Evolutionary conservation across 176 grass and related monocot species (phyloP), one percentile per base, ranked within the genome.

Genomic region (Phyllostachys edulis): DNA sequence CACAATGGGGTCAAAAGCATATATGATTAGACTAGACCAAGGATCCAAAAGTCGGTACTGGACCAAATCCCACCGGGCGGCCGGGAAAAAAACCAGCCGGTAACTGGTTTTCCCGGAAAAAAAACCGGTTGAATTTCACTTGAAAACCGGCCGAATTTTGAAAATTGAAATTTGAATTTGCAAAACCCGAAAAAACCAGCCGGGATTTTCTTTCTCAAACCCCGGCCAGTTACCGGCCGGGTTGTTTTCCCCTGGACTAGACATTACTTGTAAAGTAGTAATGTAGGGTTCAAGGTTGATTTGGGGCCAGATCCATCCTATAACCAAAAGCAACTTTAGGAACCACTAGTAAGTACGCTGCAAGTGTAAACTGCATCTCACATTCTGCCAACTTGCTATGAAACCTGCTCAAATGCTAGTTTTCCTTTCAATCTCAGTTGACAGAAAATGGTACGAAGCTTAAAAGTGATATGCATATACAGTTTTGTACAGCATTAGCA

Each of bases 311-410:
- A 68, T 44, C 41, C 34, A 82, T 42, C 20, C 13, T 39, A 26
- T 38, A 64, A 83, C 24, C 80, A 83, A 88, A 88, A 64, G 66
- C 56, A 88, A 63, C 44, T 49, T 65, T 67, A 55, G 7, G 27
- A 84, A 75, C n/a, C 76, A 68, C 67, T 32, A 80, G 27, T 27
- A 68, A 75, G 24, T 80, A 67, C n/a, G 37, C 12, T 45, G 20
- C 17, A 55, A 84, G 27, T 24, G 37, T 40, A 65, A 71, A 84
- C 73, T 54, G 67, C 38, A 88, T 84, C 2, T 78, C 9, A 7
- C 23, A 18, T 67, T 71, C 44, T 81, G 26, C 44, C 54, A 76
- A 69, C 8, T 82, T 86, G 63, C 26, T 27, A n/a, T 10, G 27
- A 21, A 77, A 85, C 34, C 40, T 37, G 56, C 66, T 42, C 27